A percentile compares a stretch with the other conserved stretches of the same genome.
phyloP scores from a whole-genome alignment of 768 basidiomycete species.

The Boletus subparvulus region DNA sequence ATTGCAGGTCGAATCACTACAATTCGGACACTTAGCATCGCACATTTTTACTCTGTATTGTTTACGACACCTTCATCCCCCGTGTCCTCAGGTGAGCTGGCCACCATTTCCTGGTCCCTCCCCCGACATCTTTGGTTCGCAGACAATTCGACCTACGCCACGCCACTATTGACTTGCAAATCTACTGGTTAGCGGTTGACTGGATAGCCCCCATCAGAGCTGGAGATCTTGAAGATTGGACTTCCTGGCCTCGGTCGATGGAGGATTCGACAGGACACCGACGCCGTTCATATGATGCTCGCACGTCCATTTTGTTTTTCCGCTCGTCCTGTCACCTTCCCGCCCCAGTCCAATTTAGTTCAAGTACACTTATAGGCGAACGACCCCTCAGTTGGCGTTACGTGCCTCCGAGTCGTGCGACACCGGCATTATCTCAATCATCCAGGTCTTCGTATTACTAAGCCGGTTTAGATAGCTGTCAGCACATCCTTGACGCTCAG shows the following conservation, averaged over 20 bases:
- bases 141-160: constrained; percentile 53
- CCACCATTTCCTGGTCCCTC: constrained; percentile 14
- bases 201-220: constrained; percentile 17
- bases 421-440: neutral
- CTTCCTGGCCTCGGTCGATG: constrained; percentile 30
- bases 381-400: no score
- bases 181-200: constrained; percentile 34
- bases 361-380: no score
- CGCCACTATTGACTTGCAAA: constrained; percentile 34
- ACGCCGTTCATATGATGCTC: no score
- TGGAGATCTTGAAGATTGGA: constrained; percentile 48
- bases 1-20: constrained; percentile 21
- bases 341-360: no score
- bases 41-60: constrained; percentile 41
- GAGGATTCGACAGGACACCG: no score
- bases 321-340: no score
- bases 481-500: constrained; percentile 20
- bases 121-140: constrained; percentile 17
- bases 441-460: constrained; percentile 21
- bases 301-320: no score
- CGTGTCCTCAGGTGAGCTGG: constrained; percentile 23
- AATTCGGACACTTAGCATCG: constrained; percentile 41
- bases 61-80: constrained; percentile 34
- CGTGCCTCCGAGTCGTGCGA: no score
- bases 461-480: constrained; percentile 26